Base-by-base conservation (phyloP, 768 basidiomycete species). In the Coprinopsis cinerea region DNA sequence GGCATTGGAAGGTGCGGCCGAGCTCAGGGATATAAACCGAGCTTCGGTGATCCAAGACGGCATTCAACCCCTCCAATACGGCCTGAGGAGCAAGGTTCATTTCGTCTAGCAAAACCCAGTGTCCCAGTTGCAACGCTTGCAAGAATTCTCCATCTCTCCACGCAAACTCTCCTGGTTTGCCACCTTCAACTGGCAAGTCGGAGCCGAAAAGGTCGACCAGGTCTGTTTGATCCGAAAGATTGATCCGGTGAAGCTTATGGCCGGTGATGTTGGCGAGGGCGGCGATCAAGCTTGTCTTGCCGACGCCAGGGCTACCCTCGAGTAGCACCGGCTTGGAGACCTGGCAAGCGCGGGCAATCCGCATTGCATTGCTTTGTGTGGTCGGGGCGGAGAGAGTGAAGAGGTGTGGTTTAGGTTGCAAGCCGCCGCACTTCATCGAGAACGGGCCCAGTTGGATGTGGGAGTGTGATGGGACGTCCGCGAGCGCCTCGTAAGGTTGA, bases 51-150 rank as follows among this genome's bases (percentile, higher is more conserved):
- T 99, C 96, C 25, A 99, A 70, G 9, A 95, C 82, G 1, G 96
- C 92, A 61, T 99, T 99, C 34, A 99, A 78, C 24, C 96, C 96
- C 68, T 99, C 96, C 1, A 99, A 79, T 3, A 99, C 86, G 0
- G 96, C 85, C 61, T 99, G 95, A 25, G 95, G 91, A 0, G 95
- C 95, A 32, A 99, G 76, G 61, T 99, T 99, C 96, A 99, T 98
- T 64, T 99, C 96, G 61, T 99, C 96, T 9, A 99, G 77, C 4
- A 99, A 79, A 4, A 98, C 95, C 96, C 96, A 99, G 52, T 91
- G 83, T 0, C 96, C 96, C n/a, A 88, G 78, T 62, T 96, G 92
- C 67, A 99, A 68, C 1, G 96, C 94, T 51, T 79, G 82, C 35
- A 99, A 73, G 63, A 99, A 99, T 50, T 95, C 93, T 0, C 95